These are phyloP conservation scores for Ceratocystis colombiana DNA, from an alignment of 2,329 filamentous ascomycete species.

Conservation along the genomic window DNA sequence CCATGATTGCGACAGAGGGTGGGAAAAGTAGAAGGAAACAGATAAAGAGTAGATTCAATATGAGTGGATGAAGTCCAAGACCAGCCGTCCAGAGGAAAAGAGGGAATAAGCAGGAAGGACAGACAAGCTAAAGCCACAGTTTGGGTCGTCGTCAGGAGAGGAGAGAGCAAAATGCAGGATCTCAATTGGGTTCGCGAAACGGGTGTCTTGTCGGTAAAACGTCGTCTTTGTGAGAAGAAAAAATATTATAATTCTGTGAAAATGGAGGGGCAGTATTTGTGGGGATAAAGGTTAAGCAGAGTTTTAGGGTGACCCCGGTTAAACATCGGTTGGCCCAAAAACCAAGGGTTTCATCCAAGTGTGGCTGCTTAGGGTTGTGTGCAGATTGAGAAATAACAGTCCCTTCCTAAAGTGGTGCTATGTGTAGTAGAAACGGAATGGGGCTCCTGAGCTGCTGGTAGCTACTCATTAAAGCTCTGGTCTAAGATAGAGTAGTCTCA, in stretches of 20 bases:
- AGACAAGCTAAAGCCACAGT: conserved; percentile 11
- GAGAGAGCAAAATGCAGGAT: conserved; percentile 16
- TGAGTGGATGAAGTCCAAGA: conserved; percentile 2
- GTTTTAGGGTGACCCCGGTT: conserved; percentile 24
- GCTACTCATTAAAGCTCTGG: too few species aligned
- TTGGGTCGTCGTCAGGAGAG: background rate
- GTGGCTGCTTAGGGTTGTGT: background rate
- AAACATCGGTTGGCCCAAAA: conserved; percentile 8
- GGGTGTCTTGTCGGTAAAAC: conserved; percentile 7
- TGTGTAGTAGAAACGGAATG: too few species aligned
- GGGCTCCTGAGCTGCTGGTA: too few species aligned
- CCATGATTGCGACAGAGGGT: conserved; percentile 29
- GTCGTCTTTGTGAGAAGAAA: conserved; percentile 17
- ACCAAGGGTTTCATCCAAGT: background rate
- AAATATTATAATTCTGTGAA: conserved; percentile 26
- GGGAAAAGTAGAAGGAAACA: background rate
- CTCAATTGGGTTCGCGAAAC: conserved; percentile 20
- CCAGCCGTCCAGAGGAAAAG: background rate
- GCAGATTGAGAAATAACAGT: background rate
- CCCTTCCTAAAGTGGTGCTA: too few species aligned
- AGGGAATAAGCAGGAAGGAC: background rate
- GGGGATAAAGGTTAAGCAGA: conserved; percentile 21
- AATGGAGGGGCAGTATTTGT: conserved; percentile 25
- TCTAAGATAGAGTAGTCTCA: too few species aligned
- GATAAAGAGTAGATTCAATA: background rate